Conservation (phyloP, 2,329 filamentous ascomycete genomes). For the Graphium sp. region DNA sequence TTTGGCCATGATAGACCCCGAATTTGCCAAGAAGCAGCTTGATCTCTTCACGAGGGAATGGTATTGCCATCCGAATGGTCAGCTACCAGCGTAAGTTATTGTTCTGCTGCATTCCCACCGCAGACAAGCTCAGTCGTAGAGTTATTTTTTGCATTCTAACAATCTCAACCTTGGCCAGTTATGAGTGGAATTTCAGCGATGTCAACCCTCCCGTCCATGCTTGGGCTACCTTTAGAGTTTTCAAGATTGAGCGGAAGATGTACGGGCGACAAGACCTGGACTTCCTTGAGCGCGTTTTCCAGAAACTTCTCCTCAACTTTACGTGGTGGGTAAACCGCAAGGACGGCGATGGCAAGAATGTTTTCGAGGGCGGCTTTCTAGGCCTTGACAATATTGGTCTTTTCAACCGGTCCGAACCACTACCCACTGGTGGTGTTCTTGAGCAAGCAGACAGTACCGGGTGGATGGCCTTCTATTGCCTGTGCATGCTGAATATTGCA, state of each 20-base stretch:
- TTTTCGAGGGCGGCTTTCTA: conserved; percentile 92
- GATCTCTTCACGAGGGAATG: conserved; percentile 92
- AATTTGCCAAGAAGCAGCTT: conserved; percentile 95
- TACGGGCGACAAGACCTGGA: conserved; percentile 90
- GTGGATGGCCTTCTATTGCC: conserved; percentile 97
- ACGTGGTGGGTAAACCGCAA: conserved; percentile 99
- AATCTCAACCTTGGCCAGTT: conserved; percentile 27
- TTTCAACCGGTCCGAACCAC: conserved; percentile 89
- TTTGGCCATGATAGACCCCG: conserved; percentile 90
- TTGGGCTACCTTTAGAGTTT: conserved; percentile 87
- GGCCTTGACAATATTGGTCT: conserved; percentile 94
- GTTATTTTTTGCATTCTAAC: conserved; percentile 7
- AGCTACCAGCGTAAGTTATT: conserved; percentile 60
- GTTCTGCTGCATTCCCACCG: background rate
- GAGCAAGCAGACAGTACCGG: conserved; percentile 96
- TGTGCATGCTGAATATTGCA: conserved; percentile 94
- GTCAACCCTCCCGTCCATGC: conserved; percentile 95
- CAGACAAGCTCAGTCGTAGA: background rate
- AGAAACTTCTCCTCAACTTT: conserved; percentile 89
- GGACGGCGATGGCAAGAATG: conserved; percentile 85
- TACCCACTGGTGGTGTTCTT: conserved; percentile 82
- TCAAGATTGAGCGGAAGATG: conserved; percentile 97
- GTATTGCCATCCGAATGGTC: conserved; percentile 97
- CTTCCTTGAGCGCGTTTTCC: conserved; percentile 90
- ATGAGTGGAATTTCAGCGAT: conserved; percentile 95